Evolutionary conservation across 495 filamentous ascomycete genomes (phyloP), one percentile per base, ranked within the genome.

Genomic region (Hypomontagnella submonticulosa): DNA sequence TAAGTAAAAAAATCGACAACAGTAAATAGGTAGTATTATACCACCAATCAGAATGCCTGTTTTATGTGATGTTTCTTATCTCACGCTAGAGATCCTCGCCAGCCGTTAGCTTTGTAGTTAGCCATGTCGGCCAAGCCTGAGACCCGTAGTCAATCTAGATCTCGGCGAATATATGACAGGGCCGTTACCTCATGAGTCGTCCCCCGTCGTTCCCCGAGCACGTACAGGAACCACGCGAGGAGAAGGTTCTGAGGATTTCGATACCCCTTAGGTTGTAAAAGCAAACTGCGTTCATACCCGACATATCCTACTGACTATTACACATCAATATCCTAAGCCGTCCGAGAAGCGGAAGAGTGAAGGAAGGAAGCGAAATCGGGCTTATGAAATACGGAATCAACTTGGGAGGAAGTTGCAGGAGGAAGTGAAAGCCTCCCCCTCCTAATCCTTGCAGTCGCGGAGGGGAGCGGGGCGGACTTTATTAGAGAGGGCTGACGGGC

Each of bases 1-100:
- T 68, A 64, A 76, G 78, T 81, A 70, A 81, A 78, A 75, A 61
- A 79, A 80, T 81, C 72, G 73, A 74, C 75, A 79, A 64, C 75
- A 76, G 55, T 62, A 76, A 77, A 74, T 69, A 65, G 60, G 55
- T 18, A 49, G 46, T 27, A 27, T 27, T 27, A 53, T 37, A 51
- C 65, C 42, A 66, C 79, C 77, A 81, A 81, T 79, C 71, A 78
- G 23, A 59, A 32, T 12, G 3, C 48, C 37, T 20, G 34, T 58
- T 55, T 59, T 54, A 61, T 48, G 51, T 33, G 38, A 59, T 18
- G 13, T 51, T 53, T 59, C 63, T 78, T 79, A 79, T 79, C 78
- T 76, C 58, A 46, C 58, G 50, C 72, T 57, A 70, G 69, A 53
- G 20, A 33, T 47, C 36, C 37, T 48, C 55, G 34, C 47, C 47